A percentile compares a stretch with the other conserved stretches of the same genome.
phyloP scores from a whole-genome alignment of 345 rosid species.

The Euphorbia peplus region DNA sequence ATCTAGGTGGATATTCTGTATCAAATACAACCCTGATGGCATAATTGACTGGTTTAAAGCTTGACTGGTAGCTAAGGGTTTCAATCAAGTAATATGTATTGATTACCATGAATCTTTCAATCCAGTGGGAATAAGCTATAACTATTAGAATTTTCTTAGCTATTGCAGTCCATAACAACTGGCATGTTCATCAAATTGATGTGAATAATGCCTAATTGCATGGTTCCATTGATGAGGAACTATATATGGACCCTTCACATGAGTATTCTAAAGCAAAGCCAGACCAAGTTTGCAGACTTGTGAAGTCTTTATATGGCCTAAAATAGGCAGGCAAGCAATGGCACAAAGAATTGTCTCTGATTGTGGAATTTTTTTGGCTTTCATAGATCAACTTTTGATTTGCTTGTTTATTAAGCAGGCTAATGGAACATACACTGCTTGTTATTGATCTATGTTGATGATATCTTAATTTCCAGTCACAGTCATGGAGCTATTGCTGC shows the following conservation, averaged over 20 bases:
- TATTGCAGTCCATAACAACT: background rate
- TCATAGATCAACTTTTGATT: background rate
- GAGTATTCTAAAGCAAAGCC: background rate
- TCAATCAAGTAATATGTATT: background rate
- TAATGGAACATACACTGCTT: too few relatives aligned
- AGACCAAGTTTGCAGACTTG: background rate
- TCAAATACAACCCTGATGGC: background rate
- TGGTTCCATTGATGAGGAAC: background rate
- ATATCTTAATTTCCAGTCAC: too few relatives aligned
- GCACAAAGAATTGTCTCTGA: background rate
- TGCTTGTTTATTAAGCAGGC: background rate
- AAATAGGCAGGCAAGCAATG: background rate
- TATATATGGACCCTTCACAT: background rate
- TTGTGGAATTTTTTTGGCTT: background rate
- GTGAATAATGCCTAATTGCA: background rate
- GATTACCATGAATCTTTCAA: background rate
- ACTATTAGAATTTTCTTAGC: background rate
- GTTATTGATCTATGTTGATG: too few relatives aligned
- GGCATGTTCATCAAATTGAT: background rate
- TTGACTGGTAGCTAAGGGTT: background rate
- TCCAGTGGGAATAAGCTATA: background rate
- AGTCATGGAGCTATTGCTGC: too few relatives aligned
- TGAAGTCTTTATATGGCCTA: background rate
- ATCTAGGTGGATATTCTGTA: background rate
- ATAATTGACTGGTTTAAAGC: background rate